Evolutionary conservation across 2,329 filamentous ascomycete genomes (phyloP).

Genomic region (Colletotrichum aenigma): DNA sequence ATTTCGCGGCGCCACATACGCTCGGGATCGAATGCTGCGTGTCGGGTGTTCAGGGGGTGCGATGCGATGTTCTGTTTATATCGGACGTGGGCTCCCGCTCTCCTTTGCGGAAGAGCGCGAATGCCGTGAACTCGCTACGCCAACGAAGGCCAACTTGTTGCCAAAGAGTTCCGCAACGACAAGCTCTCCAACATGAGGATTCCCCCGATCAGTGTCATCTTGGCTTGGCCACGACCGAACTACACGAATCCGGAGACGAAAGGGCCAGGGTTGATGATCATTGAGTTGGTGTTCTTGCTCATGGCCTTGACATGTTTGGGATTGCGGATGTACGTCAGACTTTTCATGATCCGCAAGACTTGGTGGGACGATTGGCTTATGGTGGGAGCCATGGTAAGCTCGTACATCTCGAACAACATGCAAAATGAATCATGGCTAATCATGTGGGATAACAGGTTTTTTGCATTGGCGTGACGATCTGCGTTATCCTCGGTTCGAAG

Average conservation of each 20-base stretch:
- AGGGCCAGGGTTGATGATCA: slow-evolving; percentile 35
- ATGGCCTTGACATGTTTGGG: slow-evolving; percentile 36
- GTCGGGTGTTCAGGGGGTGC: not conserved
- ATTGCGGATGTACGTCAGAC: slow-evolving; percentile 41
- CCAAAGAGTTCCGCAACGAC: not conserved
- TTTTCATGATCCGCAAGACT: slow-evolving; percentile 34
- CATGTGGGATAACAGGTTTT: slow-evolving; percentile 27
- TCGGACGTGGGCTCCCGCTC: not conserved
- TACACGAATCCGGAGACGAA: not conserved
- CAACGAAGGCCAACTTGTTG: not conserved
- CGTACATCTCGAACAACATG: no score
- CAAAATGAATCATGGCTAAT: not conserved
- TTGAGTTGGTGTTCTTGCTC: slow-evolving; percentile 37
- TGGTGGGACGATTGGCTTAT: slow-evolving; percentile 47
- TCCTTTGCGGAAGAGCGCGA: not conserved
- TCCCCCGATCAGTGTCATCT: not conserved
- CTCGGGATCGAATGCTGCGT: not conserved
- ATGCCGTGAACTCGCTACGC: no score
- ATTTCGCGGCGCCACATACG: not conserved
- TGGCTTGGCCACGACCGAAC: not conserved
- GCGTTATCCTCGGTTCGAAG: slow-evolving; percentile 30
- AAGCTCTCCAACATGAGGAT: not conserved
- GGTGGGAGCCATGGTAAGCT: slow-evolving; percentile 38
- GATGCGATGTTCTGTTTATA: not conserved
- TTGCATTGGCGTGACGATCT: slow-evolving; percentile 35